Evolutionary conservation across 2,329 filamentous ascomycete genomes (phyloP).

Genomic region (Monosporascus sp.): DNA sequence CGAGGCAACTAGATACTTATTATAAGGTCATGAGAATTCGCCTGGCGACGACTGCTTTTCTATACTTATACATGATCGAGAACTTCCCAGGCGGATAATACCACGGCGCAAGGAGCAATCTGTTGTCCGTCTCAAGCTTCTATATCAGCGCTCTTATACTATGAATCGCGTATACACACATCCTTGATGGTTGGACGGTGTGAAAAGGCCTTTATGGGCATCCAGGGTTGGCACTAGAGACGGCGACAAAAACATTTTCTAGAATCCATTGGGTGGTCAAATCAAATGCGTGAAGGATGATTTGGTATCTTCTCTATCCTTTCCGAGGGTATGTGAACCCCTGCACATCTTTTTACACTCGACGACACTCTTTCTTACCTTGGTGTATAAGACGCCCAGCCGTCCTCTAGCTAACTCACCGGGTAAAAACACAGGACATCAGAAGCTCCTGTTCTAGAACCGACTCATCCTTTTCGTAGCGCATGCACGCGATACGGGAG

Average conservation of each 20-base stretch:
- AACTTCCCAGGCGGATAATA: too few species aligned
- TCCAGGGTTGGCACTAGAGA: neutral
- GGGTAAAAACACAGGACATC: conserved; percentile 52
- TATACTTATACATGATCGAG: too few species aligned
- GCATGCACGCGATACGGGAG: conserved; percentile 65
- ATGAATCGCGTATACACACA: too few species aligned
- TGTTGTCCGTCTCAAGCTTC: too few species aligned
- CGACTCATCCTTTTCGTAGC: conserved; percentile 59
- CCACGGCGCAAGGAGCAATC: too few species aligned
- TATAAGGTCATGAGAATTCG: too few species aligned
- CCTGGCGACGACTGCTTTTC: too few species aligned
- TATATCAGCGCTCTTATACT: too few species aligned
- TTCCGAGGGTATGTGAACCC: conserved; percentile 60
- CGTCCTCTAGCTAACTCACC: too few species aligned
- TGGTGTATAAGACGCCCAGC: too few species aligned
- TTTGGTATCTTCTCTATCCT: conserved; percentile 74
- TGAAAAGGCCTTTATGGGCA: neutral
- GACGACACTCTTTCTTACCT: neutral
- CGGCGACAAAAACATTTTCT: conserved; percentile 1
- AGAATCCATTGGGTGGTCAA: conserved; percentile 7
- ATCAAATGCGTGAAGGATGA: conserved; percentile 42
- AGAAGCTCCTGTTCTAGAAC: conserved; percentile 61
- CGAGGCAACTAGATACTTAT: too few species aligned
- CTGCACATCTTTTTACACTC: conserved; percentile 11
- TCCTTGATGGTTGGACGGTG: too few species aligned